A percentile compares a stretch with the other conserved stretches of the same genome.
Evolutionary conservation across 2,329 filamentous ascomycete species (phyloP).

Genomic region (Botryotinia narcissicola): DNA sequence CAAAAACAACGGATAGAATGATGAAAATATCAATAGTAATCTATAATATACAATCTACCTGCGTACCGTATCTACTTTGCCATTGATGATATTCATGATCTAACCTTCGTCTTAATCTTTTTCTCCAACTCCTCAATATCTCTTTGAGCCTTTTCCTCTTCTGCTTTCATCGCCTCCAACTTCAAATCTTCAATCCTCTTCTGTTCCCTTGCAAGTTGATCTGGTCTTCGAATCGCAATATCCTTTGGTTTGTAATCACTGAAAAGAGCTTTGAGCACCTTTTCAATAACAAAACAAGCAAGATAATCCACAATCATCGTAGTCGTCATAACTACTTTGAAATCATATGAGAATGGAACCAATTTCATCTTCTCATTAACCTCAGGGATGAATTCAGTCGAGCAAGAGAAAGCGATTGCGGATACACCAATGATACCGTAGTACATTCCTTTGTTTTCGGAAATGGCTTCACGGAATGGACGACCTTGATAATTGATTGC

Average conservation of each 20-base stretch:
- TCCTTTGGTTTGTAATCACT: slow-evolving; percentile 92
- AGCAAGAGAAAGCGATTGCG: slow-evolving; percentile 87
- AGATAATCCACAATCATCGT: slow-evolving; percentile 87
- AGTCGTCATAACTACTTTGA: slow-evolving; percentile 80
- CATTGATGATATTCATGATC: not conserved
- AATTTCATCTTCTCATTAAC: slow-evolving; percentile 91
- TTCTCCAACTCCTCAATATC: slow-evolving; percentile 58
- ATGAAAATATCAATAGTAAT: not conserved
- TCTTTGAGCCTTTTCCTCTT: slow-evolving; percentile 52
- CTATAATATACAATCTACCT: slow-evolving; percentile 13
- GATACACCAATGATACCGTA: slow-evolving; percentile 91
- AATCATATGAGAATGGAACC: slow-evolving; percentile 83
- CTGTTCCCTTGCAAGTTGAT: slow-evolving; percentile 78
- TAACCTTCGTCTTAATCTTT: slow-evolving; percentile 46
- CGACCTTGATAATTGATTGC: slow-evolving; percentile 99
- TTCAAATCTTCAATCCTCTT: slow-evolving; percentile 62
- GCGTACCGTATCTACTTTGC: not conserved
- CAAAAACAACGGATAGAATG: not conserved
- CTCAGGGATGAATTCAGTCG: slow-evolving; percentile 92
- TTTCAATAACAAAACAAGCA: slow-evolving; percentile 85
- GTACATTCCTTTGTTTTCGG: slow-evolving; percentile 94
- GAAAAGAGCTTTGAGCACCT: slow-evolving; percentile 78
- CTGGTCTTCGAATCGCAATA: slow-evolving; percentile 80
- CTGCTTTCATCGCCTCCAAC: slow-evolving; percentile 46
- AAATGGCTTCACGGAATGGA: slow-evolving; percentile 93